Conservation (phyloP, 768 basidiomycete species). For the Russula dissimulans region DNA sequence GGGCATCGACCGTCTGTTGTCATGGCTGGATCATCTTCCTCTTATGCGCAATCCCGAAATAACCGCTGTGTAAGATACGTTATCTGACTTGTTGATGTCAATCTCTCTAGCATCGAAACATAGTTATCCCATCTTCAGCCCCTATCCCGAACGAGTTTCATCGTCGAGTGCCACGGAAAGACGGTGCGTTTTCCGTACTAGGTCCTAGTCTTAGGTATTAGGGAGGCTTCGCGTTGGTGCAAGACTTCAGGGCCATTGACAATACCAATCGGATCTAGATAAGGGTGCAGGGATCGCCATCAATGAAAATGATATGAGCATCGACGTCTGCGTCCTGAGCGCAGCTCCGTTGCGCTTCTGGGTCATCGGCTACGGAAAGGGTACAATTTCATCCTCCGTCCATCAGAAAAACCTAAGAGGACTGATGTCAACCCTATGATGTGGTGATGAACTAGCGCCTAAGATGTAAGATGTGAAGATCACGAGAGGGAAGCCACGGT, state of each 20-base stretch:
- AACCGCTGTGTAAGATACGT: slow-evolving; percentile 1
- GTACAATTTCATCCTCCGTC: neutral
- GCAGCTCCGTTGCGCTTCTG: neutral
- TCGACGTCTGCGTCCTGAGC: neutral
- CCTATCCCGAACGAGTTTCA: neutral
- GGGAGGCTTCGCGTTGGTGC: neutral
- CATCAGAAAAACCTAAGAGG: neutral
- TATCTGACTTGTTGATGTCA: slow-evolving; percentile 2
- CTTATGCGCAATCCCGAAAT: slow-evolving; percentile 1
- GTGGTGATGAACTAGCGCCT: neutral
- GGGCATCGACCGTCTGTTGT: neutral
- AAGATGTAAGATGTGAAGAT: neutral
- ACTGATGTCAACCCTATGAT: neutral
- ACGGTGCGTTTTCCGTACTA: neutral
- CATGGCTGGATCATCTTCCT: neutral
- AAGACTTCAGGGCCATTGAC: neutral
- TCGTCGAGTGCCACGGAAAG: neutral
- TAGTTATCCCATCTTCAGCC: neutral
- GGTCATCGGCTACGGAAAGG: neutral
- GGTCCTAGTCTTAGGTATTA: neutral
- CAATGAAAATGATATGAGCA: slow-evolving; percentile 7
- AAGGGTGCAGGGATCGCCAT: slow-evolving; percentile 7
- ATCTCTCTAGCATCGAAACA: neutral
- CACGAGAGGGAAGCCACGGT: neutral
- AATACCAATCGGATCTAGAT: neutral